phyloP scores from a whole-genome alignment of 192 early-diverging fungal species.

The Coemansia sp. region DNA sequence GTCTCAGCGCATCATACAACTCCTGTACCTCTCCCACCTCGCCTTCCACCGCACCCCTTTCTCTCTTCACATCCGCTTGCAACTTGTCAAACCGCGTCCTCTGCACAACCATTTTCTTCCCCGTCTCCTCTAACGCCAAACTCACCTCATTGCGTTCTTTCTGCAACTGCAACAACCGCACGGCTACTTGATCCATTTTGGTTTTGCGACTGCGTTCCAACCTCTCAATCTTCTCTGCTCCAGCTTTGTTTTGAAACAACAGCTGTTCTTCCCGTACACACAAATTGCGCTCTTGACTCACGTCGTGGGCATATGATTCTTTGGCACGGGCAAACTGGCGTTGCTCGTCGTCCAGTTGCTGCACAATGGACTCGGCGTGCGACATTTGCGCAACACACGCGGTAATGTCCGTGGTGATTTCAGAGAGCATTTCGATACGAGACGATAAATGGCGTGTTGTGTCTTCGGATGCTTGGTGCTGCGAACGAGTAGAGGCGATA shows the following conservation, averaged over 20 bases:
- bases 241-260: conserved; percentile 42
- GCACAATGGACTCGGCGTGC: conserved; percentile 61
- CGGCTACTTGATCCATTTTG: conserved; percentile 34
- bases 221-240: conserved; percentile 49
- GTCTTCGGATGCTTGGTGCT: conserved; percentile 53
- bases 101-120: conserved; percentile 32
- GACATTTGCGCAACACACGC: conserved; percentile 61
- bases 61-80: conserved; percentile 29
- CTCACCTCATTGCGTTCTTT: conserved; percentile 33
- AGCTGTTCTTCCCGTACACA: conserved; percentile 47
- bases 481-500: conserved; percentile 49
- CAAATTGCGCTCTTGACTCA: conserved; percentile 25
- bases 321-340: conserved; percentile 27
- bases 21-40: conserved; percentile 40
- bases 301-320: conserved; percentile 25
- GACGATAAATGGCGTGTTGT: conserved; percentile 56
- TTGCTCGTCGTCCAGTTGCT: conserved; percentile 53
- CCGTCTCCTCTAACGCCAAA: conserved; percentile 29
- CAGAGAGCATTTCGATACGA: conserved; percentile 59
- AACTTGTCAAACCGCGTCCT: conserved; percentile 32
- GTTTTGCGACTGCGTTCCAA: conserved; percentile 34
- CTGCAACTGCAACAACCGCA: conserved; percentile 28
- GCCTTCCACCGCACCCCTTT: conserved; percentile 30
- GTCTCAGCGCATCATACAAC: conserved; percentile 38
- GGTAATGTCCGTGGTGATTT: conserved; percentile 58